Conservation (phyloP, 1,139 yeast genomes). For the Yamadazyma conglobata region DNA sequence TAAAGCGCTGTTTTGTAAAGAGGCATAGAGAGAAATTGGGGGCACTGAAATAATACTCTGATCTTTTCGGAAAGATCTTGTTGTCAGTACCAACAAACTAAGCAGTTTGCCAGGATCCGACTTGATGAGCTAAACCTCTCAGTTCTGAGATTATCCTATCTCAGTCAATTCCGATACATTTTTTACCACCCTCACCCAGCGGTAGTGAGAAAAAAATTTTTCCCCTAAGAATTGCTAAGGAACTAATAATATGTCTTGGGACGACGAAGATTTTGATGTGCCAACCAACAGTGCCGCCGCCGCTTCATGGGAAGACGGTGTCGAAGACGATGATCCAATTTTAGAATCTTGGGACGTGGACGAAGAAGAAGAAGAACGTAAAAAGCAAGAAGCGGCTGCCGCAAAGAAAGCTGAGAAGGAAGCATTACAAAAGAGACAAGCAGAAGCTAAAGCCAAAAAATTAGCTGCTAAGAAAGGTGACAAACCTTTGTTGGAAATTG, state of each 20-base stretch:
- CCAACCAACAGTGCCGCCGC: constrained; percentile 40
- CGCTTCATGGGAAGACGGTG: constrained; percentile 82
- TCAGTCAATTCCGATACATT: no score
- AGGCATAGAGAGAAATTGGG: no score
- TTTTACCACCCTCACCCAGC: no score
- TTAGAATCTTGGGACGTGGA: constrained; percentile 81
- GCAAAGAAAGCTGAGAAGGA: constrained; percentile 43
- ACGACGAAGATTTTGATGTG: constrained; percentile 87
- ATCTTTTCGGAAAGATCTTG: no score
- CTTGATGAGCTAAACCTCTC: no score
- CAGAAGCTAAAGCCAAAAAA: constrained; percentile 40
- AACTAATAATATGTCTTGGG: constrained; percentile 46
- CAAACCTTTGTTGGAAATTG: constrained; percentile 47
- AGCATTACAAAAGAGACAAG: constrained; percentile 36
- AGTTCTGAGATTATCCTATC: no score
- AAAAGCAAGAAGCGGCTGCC: constrained; percentile 41
- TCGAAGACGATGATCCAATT: constrained; percentile 68
- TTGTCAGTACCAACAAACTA: no score
- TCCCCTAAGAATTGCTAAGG: constrained; percentile 1
- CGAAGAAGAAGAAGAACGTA: constrained; percentile 54
- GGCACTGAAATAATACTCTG: no score
- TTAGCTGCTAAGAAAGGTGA: constrained; percentile 29
- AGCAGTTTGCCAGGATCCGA: no score
- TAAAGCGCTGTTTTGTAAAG: no score
- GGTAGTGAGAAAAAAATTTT: constrained; percentile 6